A percentile compares a stretch with the other conserved stretches of the same genome.
These are phyloP conservation scores for Cutaneotrichosporon curvatum DNA, from an alignment of 1,284 basidiomycete species.

Conservation along the genomic window DNA sequence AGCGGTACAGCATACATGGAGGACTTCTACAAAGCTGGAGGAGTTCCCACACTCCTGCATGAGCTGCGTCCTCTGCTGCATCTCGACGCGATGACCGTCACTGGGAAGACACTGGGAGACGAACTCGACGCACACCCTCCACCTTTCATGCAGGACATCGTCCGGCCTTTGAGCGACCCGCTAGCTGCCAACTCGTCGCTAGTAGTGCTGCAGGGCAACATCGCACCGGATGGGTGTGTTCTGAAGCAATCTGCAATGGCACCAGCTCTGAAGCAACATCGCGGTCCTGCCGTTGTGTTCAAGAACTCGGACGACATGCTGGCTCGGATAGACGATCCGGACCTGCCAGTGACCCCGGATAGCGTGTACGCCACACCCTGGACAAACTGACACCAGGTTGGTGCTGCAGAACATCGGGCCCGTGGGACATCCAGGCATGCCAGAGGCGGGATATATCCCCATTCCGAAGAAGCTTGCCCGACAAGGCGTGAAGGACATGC, in stretches of 20 bases:
- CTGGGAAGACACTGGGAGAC: slow-evolving; percentile 39
- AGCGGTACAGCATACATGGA: slow-evolving; percentile 48
- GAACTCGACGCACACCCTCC: slow-evolving; percentile 26
- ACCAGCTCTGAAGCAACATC: slow-evolving; percentile 21
- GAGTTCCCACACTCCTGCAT: slow-evolving; percentile 40
- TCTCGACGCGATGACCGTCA: slow-evolving; percentile 37
- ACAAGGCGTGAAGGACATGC: slow-evolving; percentile 41
- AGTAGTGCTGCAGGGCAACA: slow-evolving; percentile 38
- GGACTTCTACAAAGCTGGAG: slow-evolving; percentile 48
- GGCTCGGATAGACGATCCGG: slow-evolving; percentile 32
- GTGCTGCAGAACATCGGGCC: slow-evolving; percentile 42
- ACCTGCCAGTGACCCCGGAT: slow-evolving; percentile 26
- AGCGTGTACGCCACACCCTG: slow-evolving; percentile 17
- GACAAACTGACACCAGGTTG: slow-evolving; percentile 16
- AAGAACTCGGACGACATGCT: slow-evolving; percentile 28
- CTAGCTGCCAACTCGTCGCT: slow-evolving; percentile 28
- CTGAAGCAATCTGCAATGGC: slow-evolving; percentile 40
- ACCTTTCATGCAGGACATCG: slow-evolving; percentile 31
- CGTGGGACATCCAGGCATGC: slow-evolving; percentile 43
- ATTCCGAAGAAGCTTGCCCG: slow-evolving; percentile 41
- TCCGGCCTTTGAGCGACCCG: slow-evolving; percentile 32
- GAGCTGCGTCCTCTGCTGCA: slow-evolving; percentile 29
- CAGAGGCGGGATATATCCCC: slow-evolving; percentile 42
- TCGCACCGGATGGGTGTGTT: slow-evolving; percentile 37
- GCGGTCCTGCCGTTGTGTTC: slow-evolving; percentile 38